phyloP scores from a whole-genome alignment of 1,284 basidiomycete species.

The Boletus mariae region DNA sequence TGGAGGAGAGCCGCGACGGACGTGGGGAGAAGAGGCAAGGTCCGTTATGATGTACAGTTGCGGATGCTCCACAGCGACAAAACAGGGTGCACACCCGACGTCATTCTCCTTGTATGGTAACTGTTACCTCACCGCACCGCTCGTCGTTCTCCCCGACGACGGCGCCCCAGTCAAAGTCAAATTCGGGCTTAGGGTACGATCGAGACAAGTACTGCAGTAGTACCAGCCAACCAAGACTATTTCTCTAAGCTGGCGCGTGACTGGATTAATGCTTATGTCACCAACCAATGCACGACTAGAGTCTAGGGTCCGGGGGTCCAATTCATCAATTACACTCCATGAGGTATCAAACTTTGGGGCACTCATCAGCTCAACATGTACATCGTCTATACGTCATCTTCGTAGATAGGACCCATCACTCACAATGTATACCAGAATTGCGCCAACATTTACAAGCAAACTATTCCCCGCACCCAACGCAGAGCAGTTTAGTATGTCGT shows the following conservation, averaged over 20 bases:
- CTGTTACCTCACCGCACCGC: slow-evolving; percentile 4
- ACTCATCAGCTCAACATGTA: not conserved
- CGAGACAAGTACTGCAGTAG: too few species aligned
- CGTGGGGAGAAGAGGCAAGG: slow-evolving; percentile 10
- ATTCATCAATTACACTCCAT: not conserved
- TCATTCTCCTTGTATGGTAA: slow-evolving; percentile 24
- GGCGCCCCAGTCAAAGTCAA: not conserved
- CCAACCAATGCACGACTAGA: too few species aligned
- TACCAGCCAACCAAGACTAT: too few species aligned
- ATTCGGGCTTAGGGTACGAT: slow-evolving; percentile 1
- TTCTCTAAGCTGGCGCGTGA: too few species aligned
- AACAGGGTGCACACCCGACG: slow-evolving; percentile 35
- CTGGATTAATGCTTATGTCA: too few species aligned
- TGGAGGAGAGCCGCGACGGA: not conserved
- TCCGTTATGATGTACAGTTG: slow-evolving; percentile 25
- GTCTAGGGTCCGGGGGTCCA: too few species aligned
- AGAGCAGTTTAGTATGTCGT: not conserved
- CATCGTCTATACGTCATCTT: not conserved
- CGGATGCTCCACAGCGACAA: slow-evolving; percentile 34
- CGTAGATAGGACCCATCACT: not conserved
- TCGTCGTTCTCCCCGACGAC: slow-evolving; percentile 7
- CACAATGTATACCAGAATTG: too few species aligned
- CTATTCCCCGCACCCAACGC: too few species aligned
- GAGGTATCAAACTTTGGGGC: not conserved
- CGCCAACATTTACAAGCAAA: too few species aligned